These are phyloP conservation scores for cucumber (Cucumis sativus) DNA, from an alignment of 306 rosid species.

Conservation along the genomic window Cucumber_9930_V3 NC_026660.2:18739001-18739500, in stretches of 20 bases:
- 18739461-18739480: neutral
- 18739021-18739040: conserved; percentile 51
- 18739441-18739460: neutral
- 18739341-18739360: neutral
- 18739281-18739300: neutral
- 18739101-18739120: conserved; percentile 4
- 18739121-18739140: conserved; percentile 2
- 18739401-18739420: neutral
- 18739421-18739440: neutral
- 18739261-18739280: neutral
- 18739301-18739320: neutral
- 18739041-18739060: conserved; percentile 57
- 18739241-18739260: neutral
- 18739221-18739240: neutral
- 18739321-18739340: no score
- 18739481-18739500: neutral
- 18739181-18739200: neutral
- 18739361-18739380: neutral
- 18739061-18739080: conserved; percentile 93
- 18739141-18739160: neutral
- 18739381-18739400: neutral
- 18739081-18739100: conserved; percentile 55
- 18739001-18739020: conserved; percentile 48
- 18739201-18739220: neutral
- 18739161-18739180: neutral